Evolutionary conservation across 768 basidiomycete species (phyloP), one percentile per base, ranked within the genome.

Genomic region (Coprinopsis sp.): DNA sequence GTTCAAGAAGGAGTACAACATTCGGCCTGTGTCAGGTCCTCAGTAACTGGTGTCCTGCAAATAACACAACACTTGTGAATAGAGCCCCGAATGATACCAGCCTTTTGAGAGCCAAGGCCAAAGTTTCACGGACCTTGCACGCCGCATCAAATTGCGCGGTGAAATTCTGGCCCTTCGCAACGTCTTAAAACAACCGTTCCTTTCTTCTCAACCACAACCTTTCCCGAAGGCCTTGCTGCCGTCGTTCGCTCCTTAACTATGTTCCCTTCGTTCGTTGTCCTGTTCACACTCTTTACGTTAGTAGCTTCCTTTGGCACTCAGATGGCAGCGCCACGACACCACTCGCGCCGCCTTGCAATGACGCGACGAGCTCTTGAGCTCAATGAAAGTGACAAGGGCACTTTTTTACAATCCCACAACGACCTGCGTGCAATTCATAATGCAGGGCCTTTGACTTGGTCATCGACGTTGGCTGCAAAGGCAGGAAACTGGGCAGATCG

Each of bases 1-100:
- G 22, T 89, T 91, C 69, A 89, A 87, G 62, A 72, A 69, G 56
- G 85, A 91, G 45, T 82, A 88, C 61, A 80, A 79, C 51, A 85
- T 90, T 54, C 80, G 87, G 25, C 77, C 82, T 14, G 76, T 80
- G 18, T 55, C 60, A 53, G 51, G 41, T 28, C 30, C 23, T 37
- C 31, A 25, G 33, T 37, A 34, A 28, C 18, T 30, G 16, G 29
- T 21, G n/a, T n/a, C n/a, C n/a, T n/a, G n/a, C n/a, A n/a, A n/a
- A n/a, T n/a, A n/a, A n/a, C n/a, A n/a, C n/a, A n/a, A n/a, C n/a
- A n/a, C n/a, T n/a, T n/a, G n/a, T n/a, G n/a, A n/a, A n/a, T n/a
- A n/a, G n/a, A n/a, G n/a, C n/a, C n/a, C n/a, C n/a, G n/a, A n/a
- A n/a, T n/a, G n/a, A n/a, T n/a, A n/a, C n/a, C n/a, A n/a, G n/a